A percentile compares a stretch with the other conserved stretches of the same genome.
phyloP scores from a whole-genome alignment of 2,329 filamentous ascomycete genomes.

The Acephala macrosclerotiorum region DNA sequence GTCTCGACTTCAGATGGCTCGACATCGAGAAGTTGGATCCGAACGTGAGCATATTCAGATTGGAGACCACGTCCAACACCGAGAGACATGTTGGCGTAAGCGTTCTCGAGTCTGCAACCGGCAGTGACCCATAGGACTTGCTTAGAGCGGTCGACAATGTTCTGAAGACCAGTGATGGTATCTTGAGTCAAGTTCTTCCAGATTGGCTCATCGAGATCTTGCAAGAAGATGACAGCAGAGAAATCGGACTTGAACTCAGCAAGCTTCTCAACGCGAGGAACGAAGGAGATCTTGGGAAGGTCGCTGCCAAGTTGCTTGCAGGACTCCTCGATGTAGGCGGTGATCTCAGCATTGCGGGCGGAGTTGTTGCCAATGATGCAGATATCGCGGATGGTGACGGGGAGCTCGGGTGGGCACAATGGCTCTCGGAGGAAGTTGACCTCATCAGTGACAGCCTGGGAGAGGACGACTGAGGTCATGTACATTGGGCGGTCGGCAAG shows the following conservation, averaged over 20 bases:
- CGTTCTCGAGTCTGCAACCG: conserved; percentile 19
- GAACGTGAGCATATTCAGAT: conserved; percentile 24
- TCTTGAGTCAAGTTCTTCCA: conserved; percentile 23
- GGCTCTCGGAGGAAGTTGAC: conserved; percentile 23
- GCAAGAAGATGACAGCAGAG: conserved; percentile 18
- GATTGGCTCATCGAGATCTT: conserved; percentile 22
- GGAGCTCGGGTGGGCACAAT: conserved; percentile 14
- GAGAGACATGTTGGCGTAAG: conserved; percentile 24
- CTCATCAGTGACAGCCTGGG: conserved; percentile 17
- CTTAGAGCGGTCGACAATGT: conserved; percentile 17
- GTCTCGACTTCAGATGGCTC: conserved; percentile 20
- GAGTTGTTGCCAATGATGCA: conserved; percentile 13
- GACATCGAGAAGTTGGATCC: conserved; percentile 22
- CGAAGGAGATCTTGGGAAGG: conserved; percentile 15
- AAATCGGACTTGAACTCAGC: conserved; percentile 6
- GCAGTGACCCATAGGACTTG: conserved; percentile 26
- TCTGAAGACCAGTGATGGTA: conserved; percentile 17
- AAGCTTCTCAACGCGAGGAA: conserved; percentile 17
- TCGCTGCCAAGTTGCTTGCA: conserved; percentile 15
- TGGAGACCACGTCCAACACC: conserved; percentile 24
- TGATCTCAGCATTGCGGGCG: conserved; percentile 16
- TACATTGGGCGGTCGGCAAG: conserved; percentile 25
- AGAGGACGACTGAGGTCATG: conserved; percentile 17
- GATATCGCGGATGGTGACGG: conserved; percentile 8
- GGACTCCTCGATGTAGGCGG: conserved; percentile 13